Evolutionary conservation across 2,329 filamentous ascomycete genomes (phyloP).

Genomic region (Aciculosporium take): DNA sequence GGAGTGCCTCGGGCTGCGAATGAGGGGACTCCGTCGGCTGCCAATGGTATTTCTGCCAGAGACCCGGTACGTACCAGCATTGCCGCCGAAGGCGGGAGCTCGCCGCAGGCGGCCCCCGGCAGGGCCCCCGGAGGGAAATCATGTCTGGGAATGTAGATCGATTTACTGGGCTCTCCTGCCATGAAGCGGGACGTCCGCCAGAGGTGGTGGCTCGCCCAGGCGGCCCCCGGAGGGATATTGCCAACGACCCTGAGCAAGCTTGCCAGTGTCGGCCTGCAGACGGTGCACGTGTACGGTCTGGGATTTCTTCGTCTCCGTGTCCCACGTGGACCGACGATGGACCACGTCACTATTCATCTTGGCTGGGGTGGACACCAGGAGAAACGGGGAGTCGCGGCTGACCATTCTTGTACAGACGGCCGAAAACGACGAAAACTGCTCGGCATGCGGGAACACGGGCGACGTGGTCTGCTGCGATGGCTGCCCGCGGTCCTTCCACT

Average conservation of each 20-base stretch:
- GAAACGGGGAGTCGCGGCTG: slow-evolving; percentile 14
- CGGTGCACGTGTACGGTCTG: background rate
- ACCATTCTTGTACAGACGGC: slow-evolving; percentile 18
- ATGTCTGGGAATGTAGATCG: no score
- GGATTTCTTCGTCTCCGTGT: slow-evolving; percentile 2
- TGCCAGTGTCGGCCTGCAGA: slow-evolving; percentile 4
- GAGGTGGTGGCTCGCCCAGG: no score
- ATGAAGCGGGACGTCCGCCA: no score
- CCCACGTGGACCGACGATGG: background rate
- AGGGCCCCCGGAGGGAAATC: no score
- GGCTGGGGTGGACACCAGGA: background rate
- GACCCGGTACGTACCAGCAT: slow-evolving; percentile 39
- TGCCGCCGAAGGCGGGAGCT: no score
- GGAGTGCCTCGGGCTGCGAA: slow-evolving; percentile 52
- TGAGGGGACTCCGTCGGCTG: slow-evolving; percentile 46
- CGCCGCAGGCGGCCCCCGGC: no score
- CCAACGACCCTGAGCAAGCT: slow-evolving; percentile 1
- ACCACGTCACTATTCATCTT: background rate
- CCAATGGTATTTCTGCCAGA: slow-evolving; percentile 36
- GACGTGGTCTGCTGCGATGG: slow-evolving; percentile 88
- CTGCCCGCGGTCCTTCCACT: slow-evolving; percentile 81
- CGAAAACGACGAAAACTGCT: slow-evolving; percentile 85
- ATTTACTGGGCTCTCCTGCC: no score
- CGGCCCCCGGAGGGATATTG: no score
- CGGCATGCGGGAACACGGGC: slow-evolving; percentile 69